Percentiles rank a stretch among this genome's conserved stretches.
phyloP scores from a whole-genome alignment of 1,139 yeast genomes.

The Candida sp. region DNA sequence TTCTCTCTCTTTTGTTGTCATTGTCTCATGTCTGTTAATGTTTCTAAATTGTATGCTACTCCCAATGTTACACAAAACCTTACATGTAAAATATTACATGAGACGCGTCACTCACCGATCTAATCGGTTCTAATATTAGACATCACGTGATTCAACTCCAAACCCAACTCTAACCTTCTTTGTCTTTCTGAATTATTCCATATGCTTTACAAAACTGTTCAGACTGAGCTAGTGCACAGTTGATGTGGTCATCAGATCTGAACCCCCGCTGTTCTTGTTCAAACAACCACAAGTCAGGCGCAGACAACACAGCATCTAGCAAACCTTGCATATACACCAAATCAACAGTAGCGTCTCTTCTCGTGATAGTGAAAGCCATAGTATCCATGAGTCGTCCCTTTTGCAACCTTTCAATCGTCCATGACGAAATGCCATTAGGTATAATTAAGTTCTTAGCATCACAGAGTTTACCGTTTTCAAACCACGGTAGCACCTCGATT shows the following conservation, averaged over 20 bases:
- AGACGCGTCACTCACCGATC: no score
- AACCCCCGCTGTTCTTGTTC: background rate
- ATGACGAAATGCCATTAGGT: conserved; percentile 39
- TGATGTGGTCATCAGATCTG: conserved; percentile 4
- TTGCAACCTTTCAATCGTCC: conserved; percentile 27
- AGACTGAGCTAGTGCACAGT: conserved; percentile 22
- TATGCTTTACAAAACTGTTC: conserved; percentile 21
- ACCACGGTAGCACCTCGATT: conserved; percentile 40
- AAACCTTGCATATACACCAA: conserved; percentile 35
- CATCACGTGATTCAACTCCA: background rate
- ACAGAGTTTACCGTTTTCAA: conserved; percentile 22
- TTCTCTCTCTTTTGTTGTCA: background rate
- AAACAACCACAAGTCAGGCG: background rate
- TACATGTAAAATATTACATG: no score
- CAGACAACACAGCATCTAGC: conserved; percentile 14
- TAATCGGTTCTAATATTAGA: no score
- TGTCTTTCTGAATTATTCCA: conserved; percentile 13
- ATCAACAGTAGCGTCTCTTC: conserved; percentile 39
- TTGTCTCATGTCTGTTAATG: no score
- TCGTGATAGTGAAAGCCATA: conserved; percentile 33
- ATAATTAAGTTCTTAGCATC: conserved; percentile 27
- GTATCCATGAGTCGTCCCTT: conserved; percentile 23
- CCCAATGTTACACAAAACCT: background rate
- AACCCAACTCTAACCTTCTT: background rate
- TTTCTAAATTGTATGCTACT: background rate